Conservation (phyloP, 163 green algal genomes). For the Volvox carteri region DNA sequence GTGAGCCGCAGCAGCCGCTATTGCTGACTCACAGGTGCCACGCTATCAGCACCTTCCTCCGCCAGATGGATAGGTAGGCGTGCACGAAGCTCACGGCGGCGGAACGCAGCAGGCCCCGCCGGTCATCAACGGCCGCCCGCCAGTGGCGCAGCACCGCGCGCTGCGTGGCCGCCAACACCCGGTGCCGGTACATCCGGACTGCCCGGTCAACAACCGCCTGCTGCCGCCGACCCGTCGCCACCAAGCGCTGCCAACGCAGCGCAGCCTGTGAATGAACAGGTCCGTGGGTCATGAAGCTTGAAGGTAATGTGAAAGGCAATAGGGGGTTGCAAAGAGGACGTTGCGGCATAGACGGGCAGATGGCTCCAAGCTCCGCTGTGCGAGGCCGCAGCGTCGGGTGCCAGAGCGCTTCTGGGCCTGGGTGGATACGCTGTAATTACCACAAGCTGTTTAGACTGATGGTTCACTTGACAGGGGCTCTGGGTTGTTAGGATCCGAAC, state of each 20-base stretch:
- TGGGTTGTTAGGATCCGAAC: no score
- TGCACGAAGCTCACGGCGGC: conserved; percentile 31
- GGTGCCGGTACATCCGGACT: conserved; percentile 62
- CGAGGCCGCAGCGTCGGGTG: no score
- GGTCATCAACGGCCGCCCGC: background rate
- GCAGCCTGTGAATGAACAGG: conserved; percentile 42
- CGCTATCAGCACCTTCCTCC: background rate
- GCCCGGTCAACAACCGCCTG: conserved; percentile 57
- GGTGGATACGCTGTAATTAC: no score
- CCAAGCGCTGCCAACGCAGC: conserved; percentile 51
- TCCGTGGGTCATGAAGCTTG: no score
- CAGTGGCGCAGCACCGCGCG: conserved; percentile 52
- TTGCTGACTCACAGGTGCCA: conserved; percentile 17
- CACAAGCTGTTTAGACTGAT: no score
- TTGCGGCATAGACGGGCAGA: no score
- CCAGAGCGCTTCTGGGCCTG: no score
- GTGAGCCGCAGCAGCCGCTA: background rate
- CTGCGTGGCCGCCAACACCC: conserved; percentile 51
- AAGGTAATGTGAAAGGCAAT: no score
- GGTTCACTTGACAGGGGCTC: no score
- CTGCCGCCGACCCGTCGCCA: conserved; percentile 40
- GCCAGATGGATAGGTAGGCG: background rate
- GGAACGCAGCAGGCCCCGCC: conserved; percentile 7
- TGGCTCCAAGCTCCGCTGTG: no score
- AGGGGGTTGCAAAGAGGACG: no score